Percentiles rank a stretch among this genome's conserved stretches.
Evolutionary conservation across 345 rosid genomes (phyloP).

Genomic region (Euphorbia tirucalli): DNA sequence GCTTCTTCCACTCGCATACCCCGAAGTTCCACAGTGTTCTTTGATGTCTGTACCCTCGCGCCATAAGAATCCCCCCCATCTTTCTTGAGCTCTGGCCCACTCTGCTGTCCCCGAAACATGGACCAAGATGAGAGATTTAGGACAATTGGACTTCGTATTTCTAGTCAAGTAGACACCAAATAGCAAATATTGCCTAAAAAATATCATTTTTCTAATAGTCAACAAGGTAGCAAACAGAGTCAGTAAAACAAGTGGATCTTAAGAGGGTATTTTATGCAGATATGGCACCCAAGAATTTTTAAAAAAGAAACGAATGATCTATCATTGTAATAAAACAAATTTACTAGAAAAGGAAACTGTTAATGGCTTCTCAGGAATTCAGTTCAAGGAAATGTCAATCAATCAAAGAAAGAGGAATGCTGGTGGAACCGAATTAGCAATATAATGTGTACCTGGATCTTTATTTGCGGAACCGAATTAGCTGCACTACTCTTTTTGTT

Average conservation of each 20-base stretch:
- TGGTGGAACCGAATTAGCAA: background rate
- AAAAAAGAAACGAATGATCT: background rate
- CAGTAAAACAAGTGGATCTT: background rate
- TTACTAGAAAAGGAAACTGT: background rate
- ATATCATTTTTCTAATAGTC: background rate
- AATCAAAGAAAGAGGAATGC: too few relatives aligned
- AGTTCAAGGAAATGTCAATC: too few relatives aligned
- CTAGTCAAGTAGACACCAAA: constrained; percentile 3
- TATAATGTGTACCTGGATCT: constrained; percentile 48
- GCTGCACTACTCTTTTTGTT: constrained; percentile 28
- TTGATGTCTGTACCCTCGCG: constrained; percentile 58
- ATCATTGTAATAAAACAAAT: background rate
- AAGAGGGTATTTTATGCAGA: background rate
- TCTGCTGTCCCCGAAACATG: constrained; percentile 31
- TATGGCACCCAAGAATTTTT: background rate
- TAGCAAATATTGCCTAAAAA: background rate
- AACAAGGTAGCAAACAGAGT: background rate
- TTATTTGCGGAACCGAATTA: constrained; percentile 29
- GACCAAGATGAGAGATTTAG: constrained; percentile 14
- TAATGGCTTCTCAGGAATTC: background rate
- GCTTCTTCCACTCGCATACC: constrained; percentile 87
- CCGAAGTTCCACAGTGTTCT: constrained; percentile 77
- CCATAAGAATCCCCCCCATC: constrained; percentile 37
- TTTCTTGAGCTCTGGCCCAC: constrained; percentile 17
- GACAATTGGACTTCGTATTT: background rate